These are phyloP conservation scores for Blastocystis sp. DNA, from an alignment of 352 stramenopile genomes.

Conservation along the genomic window DNA sequence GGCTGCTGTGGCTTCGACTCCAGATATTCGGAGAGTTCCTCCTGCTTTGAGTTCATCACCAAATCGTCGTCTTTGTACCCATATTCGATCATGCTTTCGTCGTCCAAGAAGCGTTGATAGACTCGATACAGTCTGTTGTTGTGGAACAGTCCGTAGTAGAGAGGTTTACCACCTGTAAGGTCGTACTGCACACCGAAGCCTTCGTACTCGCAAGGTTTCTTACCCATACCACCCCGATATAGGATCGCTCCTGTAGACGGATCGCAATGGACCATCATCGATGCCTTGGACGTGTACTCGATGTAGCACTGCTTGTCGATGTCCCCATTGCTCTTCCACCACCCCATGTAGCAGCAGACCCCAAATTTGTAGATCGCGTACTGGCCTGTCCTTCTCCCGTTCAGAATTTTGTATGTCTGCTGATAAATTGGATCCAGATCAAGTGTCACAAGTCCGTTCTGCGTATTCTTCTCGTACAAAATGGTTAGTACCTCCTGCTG, in stretches of 20 bases:
- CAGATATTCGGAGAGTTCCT: background rate
- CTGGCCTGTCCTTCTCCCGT: background rate
- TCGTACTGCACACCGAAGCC: background rate
- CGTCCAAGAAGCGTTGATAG: background rate
- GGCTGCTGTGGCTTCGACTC: background rate
- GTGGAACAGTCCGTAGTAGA: background rate
- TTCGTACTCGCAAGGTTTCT: background rate
- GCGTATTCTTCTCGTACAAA: background rate
- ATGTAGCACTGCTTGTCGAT: background rate
- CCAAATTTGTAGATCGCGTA: background rate
- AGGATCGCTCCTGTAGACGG: background rate
- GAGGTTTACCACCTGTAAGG: background rate
- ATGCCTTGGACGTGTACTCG: background rate
- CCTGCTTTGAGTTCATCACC: background rate
- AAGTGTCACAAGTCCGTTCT: background rate
- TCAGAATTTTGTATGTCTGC: background rate
- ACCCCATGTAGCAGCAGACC: background rate
- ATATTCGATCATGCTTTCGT: background rate
- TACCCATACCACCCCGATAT: background rate
- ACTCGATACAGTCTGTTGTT: background rate
- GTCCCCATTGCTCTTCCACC: background rate
- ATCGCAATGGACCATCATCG: background rate
- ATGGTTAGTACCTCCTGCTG: background rate
- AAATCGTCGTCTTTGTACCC: slow-evolving; percentile 13
- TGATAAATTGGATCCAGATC: background rate